These are phyloP conservation scores for Fusarium multiceps DNA, from an alignment of 2,329 filamentous ascomycete genomes.

Conservation along the genomic window DNA sequence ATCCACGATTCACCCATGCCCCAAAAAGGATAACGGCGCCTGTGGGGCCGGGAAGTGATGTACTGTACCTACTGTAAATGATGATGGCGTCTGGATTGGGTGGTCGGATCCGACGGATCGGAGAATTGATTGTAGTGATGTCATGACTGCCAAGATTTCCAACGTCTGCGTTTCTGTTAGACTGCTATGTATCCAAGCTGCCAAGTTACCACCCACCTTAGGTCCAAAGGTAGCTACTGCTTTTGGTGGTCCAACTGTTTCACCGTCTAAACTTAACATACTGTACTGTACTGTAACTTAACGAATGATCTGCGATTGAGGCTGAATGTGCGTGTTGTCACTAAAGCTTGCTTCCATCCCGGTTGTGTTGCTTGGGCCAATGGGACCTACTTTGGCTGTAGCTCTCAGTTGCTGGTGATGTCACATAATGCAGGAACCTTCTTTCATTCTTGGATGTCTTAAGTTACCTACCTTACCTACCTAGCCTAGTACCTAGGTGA, in stretches of 20 bases:
- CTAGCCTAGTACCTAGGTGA: neutral
- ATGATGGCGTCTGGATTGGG: constrained; percentile 1
- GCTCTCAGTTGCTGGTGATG: constrained; percentile 24
- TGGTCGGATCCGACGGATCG: constrained; percentile 18
- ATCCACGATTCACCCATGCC: neutral
- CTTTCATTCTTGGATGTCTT: constrained; percentile 22
- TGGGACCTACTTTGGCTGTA: constrained; percentile 19
- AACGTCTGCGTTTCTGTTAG: neutral
- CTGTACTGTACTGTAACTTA: neutral
- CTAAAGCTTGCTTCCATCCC: constrained; percentile 27
- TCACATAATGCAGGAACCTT: constrained; percentile 40
- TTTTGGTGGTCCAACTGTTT: neutral
- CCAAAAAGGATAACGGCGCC: neutral
- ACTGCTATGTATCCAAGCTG: no score
- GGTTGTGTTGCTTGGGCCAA: constrained; percentile 16
- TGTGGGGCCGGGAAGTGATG: constrained; percentile 8
- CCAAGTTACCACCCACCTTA: no score
- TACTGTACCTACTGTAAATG: neutral
- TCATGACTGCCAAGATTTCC: constrained; percentile 24
- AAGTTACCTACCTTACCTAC: neutral
- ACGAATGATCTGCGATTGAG: constrained; percentile 19
- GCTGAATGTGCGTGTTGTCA: constrained; percentile 13
- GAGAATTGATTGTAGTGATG: constrained; percentile 24
- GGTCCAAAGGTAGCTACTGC: no score
- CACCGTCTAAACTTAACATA: neutral